Base-by-base conservation (phyloP, 345 rosid species). In the Linum lewisii region DNA sequence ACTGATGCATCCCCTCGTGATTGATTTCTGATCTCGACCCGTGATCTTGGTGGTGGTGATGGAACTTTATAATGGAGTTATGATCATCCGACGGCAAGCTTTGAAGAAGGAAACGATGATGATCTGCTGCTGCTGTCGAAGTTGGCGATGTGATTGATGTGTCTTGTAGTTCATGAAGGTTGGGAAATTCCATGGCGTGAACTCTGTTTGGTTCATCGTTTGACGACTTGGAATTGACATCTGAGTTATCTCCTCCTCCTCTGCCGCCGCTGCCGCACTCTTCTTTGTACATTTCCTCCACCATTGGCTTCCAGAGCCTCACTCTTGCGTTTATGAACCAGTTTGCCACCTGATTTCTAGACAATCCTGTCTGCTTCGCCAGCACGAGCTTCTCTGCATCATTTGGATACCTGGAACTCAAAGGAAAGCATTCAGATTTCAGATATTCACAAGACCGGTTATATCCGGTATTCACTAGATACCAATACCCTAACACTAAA, bases 281-380 rank as follows among this genome's bases (percentile, higher is more conserved):
- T 25, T 56, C 59, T 56, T 56, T 56, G 59, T 56, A 56, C 59
- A 56, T 56, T 19, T 56, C 59, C 20, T 56, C 59, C 24, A 56
- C 59, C 59, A 56, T 56, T 6, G 59, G 59, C 59, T n/a, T n/a
- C n/a, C n/a, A n/a, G n/a, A n/a, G n/a, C n/a, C n/a, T n/a, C n/a
- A n/a, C n/a, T n/a, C n/a, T n/a, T n/a, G n/a, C n/a, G n/a, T n/a
- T n/a, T n/a, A n/a, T n/a, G n/a, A n/a, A n/a, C n/a, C n/a, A n/a
- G 25, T 56, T 56, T 11, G 25, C 25, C n/a, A 23, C 59, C 59
- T 56, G 59, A 18, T 26, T 56, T 56, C 37, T 24, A 13, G 6
- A 6, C 59, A 56, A 56, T 20, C 59, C 59, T 7, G 59, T 56
- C 18, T 56, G 59, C 37, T 19, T 56, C 15, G 59, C 59, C 36